Evolutionary conservation across 108 stramenopile species (phyloP), one percentile per base, ranked within the genome.

Genomic region (Cyclotella distinguenda): DNA sequence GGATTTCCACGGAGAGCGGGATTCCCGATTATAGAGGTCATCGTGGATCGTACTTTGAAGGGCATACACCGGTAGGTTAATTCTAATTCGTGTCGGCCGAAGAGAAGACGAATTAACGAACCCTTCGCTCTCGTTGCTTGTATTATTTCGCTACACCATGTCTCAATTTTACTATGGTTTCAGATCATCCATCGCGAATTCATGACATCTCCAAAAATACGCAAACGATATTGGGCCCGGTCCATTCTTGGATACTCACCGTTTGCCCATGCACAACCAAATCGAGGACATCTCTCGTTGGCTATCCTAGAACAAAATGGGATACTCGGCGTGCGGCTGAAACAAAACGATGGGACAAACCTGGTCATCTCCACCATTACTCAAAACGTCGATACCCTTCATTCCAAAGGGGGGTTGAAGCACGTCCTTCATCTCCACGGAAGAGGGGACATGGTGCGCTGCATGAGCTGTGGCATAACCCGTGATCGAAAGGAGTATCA

Each of bases 11-110:
- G 10, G 96, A 95, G 67, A 89, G 87, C 22, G 98, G 98, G 6
- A 97, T 99, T 48, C 96, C 97, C 0, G 99, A 99, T 68, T 99
- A 99, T 64, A 77, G 99, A 10, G 96, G 96, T 3, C 85, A 91
- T 54, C 72, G 82, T 23, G 97, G 97, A 55, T 94, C 92, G 19
- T 99, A 99, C 76, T 88, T 89, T 56, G 53, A 75, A 22, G 95
- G 97, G 12, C 97, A 98, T 83, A 94, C 88, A 66, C 99, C 99
- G 18, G 61, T 62, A 27, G 18, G 61, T 60, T 27, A 28, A 15
- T 47, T n/a, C n/a, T n/a, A 11, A 28, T 34, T 35, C 60, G 26
- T 32, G 13, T 30, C n/a, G n/a, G n/a, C n/a, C n/a, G n/a, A n/a
- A n/a, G n/a, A n/a, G n/a, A n/a, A n/a, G n/a, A n/a, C n/a, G n/a